phyloP scores from a whole-genome alignment of 805 yeast species.

The Candida silvicultrix region DNA sequence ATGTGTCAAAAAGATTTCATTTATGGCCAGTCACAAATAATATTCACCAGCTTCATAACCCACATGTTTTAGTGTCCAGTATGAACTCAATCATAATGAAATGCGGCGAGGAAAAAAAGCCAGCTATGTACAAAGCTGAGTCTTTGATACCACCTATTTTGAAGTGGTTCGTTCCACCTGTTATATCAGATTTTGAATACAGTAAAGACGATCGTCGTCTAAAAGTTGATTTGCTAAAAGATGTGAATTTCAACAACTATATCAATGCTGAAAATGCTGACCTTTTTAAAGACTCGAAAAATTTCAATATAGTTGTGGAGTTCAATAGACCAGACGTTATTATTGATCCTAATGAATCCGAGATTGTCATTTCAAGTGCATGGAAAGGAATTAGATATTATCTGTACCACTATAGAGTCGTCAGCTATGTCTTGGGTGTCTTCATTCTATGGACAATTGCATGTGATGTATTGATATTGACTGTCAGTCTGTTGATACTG shows the following conservation, averaged over 20 bases:
- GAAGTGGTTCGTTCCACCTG: conserved; percentile 13
- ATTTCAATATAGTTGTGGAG: conserved; percentile 16
- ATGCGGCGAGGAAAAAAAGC: conserved; percentile 6
- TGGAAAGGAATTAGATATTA: conserved; percentile 21
- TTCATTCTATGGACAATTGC: conserved; percentile 14
- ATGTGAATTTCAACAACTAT: conserved; percentile 9
- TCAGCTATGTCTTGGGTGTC: conserved; percentile 18
- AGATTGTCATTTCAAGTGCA: conserved; percentile 10
- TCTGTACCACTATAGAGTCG: conserved; percentile 15
- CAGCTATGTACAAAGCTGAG: not conserved
- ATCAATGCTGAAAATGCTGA: conserved; percentile 1
- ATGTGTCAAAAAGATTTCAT: conserved; percentile 11
- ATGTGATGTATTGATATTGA: conserved; percentile 7
- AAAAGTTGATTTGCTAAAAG: conserved; percentile 8
- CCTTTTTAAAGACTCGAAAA: conserved; percentile 1
- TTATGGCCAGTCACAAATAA: conserved; percentile 20
- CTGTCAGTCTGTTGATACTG: conserved; percentile 13
- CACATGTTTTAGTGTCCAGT: conserved; percentile 13
- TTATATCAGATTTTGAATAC: conserved; percentile 5
- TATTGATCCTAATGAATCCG: conserved; percentile 13
- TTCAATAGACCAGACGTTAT: conserved; percentile 15
- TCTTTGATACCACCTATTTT: conserved; percentile 14
- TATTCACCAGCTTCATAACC: conserved; percentile 15
- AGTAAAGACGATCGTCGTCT: conserved; percentile 4
- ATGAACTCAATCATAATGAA: conserved; percentile 15